A percentile compares a stretch with the other conserved stretches of the same genome.
phyloP scores from a whole-genome alignment of 768 basidiomycete genomes.

The Candolleomyces efflorescens region DNA sequence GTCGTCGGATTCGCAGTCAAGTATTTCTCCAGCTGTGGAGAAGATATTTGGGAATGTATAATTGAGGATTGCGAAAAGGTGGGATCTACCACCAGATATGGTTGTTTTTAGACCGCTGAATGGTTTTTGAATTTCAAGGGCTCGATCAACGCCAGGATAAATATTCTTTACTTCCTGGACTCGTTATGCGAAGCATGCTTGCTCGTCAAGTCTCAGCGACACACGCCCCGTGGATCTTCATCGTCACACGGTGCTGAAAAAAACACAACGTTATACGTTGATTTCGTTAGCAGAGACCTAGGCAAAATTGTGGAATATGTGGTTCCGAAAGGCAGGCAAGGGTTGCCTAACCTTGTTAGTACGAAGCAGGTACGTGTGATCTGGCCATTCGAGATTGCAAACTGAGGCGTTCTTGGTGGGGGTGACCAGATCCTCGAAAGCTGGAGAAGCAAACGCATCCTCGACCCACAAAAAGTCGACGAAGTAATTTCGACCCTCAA shows the following conservation, averaged over 20 bases:
- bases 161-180: constrained; percentile 89
- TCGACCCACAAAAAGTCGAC: constrained; percentile 77
- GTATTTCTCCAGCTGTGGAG: constrained; percentile 78
- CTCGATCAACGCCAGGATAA: constrained; percentile 87
- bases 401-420: background rate
- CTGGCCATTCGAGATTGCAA: background rate
- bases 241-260: constrained; percentile 17
- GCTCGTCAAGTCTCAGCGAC: constrained; percentile 47
- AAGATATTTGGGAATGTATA: constrained; percentile 93
- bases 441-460: constrained; percentile 81
- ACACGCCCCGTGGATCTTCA: constrained; percentile 33
- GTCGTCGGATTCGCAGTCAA: constrained; percentile 66
- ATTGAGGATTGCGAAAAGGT: constrained; percentile 91
- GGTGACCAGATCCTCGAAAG: constrained; percentile 78
- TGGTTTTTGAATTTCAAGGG: constrained; percentile 50
- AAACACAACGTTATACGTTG: constrained; percentile 53
- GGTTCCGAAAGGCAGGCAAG: constrained; percentile 86
- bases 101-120: background rate
- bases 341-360: constrained; percentile 82
- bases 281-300: constrained; percentile 76
- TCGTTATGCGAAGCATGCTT: constrained; percentile 79
- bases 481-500: constrained; percentile 57
- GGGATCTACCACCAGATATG: constrained; percentile 5
- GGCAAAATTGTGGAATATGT: constrained; percentile 74
- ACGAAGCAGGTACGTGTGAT: constrained; percentile 72